Percentiles rank a stretch among this genome's conserved stretches.
These are phyloP conservation scores for Stentor roeselii DNA, from an alignment of 73 alveolate genomes.

Conservation along the genomic window DNA sequence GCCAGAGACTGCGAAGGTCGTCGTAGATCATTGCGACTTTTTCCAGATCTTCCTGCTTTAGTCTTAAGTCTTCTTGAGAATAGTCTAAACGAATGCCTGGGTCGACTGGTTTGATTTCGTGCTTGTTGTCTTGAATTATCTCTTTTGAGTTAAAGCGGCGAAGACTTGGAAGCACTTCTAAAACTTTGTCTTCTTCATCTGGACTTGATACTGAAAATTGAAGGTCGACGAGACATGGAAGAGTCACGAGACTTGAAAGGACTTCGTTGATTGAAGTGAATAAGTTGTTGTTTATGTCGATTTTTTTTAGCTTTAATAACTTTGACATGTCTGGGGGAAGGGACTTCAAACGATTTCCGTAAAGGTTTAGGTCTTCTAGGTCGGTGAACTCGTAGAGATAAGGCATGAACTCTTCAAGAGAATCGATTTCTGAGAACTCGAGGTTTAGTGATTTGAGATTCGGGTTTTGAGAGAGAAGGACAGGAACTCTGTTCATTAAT, in stretches of 20 bases:
- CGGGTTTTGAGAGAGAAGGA: not conserved
- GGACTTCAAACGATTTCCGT: constrained; percentile 2
- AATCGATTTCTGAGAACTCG: constrained; percentile 12
- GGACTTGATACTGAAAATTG: not conserved
- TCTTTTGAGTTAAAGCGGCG: not conserved
- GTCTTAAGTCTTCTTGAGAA: constrained; percentile 1
- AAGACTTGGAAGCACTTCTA: constrained; percentile 14
- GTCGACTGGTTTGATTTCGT: not conserved
- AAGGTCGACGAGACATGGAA: constrained; percentile 24
- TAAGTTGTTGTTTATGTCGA: constrained; percentile 25
- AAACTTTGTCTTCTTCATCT: not conserved
- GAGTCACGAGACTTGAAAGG: not conserved
- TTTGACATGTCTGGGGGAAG: constrained; percentile 26
- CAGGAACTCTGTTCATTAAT: constrained; percentile 1
- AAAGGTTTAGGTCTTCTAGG: constrained; percentile 27
- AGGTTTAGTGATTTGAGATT: constrained; percentile 13
- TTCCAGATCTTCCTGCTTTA: constrained; percentile 62
- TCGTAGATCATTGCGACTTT: constrained; percentile 69
- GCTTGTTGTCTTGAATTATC: not conserved
- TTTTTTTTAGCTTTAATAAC: not conserved
- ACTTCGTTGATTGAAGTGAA: not conserved
- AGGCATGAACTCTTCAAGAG: constrained; percentile 14
- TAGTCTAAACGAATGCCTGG: not conserved
- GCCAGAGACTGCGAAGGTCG: constrained; percentile 49
- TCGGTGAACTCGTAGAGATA: constrained; percentile 13